Evolutionary conservation across 352 stramenopile species (phyloP).

Genomic region (Pythium chondricola): DNA sequence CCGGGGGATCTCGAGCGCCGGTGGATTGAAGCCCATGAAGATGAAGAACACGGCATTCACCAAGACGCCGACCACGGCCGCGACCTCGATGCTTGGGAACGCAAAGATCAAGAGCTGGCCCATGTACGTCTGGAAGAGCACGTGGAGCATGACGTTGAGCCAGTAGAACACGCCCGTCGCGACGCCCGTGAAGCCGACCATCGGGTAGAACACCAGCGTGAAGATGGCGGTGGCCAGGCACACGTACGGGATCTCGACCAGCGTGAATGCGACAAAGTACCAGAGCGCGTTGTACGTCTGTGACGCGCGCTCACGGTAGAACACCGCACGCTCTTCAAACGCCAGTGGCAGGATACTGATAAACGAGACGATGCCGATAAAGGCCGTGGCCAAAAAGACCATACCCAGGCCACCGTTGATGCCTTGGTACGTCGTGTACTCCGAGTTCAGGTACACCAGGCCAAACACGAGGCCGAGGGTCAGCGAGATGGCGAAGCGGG

Average conservation of each 20-base stretch:
- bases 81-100: conserved; percentile 13
- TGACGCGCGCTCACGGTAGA: conserved; percentile 78
- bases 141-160: conserved; percentile 18
- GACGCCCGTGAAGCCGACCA: conserved; percentile 22
- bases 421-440: conserved; percentile 47
- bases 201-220: conserved; percentile 28
- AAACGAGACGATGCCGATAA: conserved; percentile 77
- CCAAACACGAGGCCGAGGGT: conserved; percentile 79
- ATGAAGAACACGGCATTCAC: conserved; percentile 19
- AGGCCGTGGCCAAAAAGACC: conserved; percentile 82
- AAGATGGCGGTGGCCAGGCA: conserved; percentile 16
- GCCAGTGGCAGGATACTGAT: conserved; percentile 73
- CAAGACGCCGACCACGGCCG: conserved; percentile 14
- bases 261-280: conserved; percentile 49
- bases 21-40: conserved; percentile 25
- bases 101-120: conserved; percentile 18
- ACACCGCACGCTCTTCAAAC: conserved; percentile 82
- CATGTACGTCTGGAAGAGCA: conserved; percentile 22
- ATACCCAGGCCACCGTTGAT: conserved; percentile 66
- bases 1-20: conserved; percentile 19
- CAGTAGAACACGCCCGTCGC: conserved; percentile 15
- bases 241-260: conserved; percentile 61
- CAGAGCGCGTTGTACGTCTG: conserved; percentile 72
- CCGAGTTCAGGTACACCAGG: conserved; percentile 47
- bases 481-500: conserved; percentile 60